Evolutionary conservation across 495 filamentous ascomycete genomes (phyloP).

Genomic region (Penicilliopsis zonata): DNA sequence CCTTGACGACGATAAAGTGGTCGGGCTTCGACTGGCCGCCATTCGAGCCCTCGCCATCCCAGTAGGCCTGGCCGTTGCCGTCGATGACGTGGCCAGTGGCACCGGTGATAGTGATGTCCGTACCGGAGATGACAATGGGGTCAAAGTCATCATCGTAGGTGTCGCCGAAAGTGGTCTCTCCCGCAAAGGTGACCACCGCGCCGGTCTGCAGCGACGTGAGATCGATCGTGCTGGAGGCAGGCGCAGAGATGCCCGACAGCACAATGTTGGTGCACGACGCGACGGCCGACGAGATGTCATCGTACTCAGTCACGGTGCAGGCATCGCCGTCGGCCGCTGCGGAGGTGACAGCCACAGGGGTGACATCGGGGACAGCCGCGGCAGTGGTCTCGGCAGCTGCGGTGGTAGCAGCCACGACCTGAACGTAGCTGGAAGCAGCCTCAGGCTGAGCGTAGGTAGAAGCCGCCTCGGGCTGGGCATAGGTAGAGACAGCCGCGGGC

Average conservation of each 20-base stretch:
- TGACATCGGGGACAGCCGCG: conserved; percentile 1
- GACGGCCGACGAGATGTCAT: conserved; percentile 28
- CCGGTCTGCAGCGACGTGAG: conserved; percentile 24
- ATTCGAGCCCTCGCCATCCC: conserved; percentile 38
- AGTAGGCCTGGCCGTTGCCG: conserved; percentile 32
- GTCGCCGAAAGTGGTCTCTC: conserved; percentile 26
- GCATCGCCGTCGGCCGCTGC: conserved; percentile 12
- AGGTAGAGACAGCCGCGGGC: too few species aligned
- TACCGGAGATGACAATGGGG: conserved; percentile 28
- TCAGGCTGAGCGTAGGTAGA: too few species aligned
- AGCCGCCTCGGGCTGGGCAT: too few species aligned
- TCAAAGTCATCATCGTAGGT: conserved; percentile 20
- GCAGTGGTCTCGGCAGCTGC: conserved; percentile 5
- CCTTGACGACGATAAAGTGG: conserved; percentile 33
- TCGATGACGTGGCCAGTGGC: conserved; percentile 27
- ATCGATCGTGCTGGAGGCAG: conserved; percentile 21
- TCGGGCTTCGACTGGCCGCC: conserved; percentile 33
- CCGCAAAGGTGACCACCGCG: conserved; percentile 29
- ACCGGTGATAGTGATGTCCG: conserved; percentile 26
- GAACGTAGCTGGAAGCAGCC: too few species aligned
- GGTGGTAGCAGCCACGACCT: too few species aligned
- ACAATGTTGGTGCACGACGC: conserved; percentile 27
- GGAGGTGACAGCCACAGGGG: conserved; percentile 2
- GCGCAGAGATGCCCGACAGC: conserved; percentile 22
- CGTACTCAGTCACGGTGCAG: conserved; percentile 32